Base-by-base conservation (phyloP, 306 rosid species). In the Crotalaria pallida region DNA sequence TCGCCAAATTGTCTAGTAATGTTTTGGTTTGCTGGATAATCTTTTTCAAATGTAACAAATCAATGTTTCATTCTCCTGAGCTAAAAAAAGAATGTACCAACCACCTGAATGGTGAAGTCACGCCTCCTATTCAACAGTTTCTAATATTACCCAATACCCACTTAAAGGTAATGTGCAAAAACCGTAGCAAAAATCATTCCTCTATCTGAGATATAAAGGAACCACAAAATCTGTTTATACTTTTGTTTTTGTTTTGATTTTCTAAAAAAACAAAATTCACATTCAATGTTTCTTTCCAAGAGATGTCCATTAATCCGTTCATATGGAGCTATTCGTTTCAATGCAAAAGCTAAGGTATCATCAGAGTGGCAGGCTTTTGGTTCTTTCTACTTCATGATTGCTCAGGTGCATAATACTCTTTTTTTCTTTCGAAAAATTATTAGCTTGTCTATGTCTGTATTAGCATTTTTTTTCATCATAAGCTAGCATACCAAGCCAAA, bases 301-400 rank as follows among this genome's bases (percentile, higher is more conserved):
- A 86, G 79, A 56, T 84, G 89, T 70, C 99, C 99, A n/a, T 60
- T 86, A 29, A 87, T 94, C 71, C 96, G 96, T 13, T 92, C 99
- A 41, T 94, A 87, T 52, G 99, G 99, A 56, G 97, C 82, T 26
- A 87, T 91, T 48, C 97, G 99, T 38, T 94, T 94, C 64, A 88
- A 86, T 80, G 87, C 91, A 11, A 75, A 84, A 68, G 55, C 89
- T 64, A 48, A 75, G 72, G 80, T 91, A 44, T 91, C 97, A 43
- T 40, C 96, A 13, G 99, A 94, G 55, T 88, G 99, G 99, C 70
- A 80, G 71, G 83, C 83, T 33, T 94, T 94, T 69, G 96, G 95
- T 68, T 85, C 93, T 59, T 94, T 94, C 84, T 94, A 85, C 90
- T 94, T 94, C 85, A 73, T 86, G 83, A 71, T 94, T 65, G 97